Evolutionary conservation across 148 eudicot species (phyloP), one percentile per base, ranked within the genome.

Genomic region (Chenopodium album): DNA sequence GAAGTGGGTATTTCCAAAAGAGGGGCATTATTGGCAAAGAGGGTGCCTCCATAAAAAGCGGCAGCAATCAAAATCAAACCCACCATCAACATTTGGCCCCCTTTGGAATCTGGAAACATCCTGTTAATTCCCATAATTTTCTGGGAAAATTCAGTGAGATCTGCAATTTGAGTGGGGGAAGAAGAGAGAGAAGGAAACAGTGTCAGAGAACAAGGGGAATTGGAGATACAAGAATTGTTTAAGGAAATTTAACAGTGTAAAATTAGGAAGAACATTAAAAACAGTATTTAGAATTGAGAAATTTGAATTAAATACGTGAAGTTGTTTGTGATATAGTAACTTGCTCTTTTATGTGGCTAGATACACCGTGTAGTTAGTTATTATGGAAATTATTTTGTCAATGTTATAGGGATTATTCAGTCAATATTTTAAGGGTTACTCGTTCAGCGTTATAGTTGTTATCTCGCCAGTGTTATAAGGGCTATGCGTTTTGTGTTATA

Each of bases 1-100:
- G 85, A 20, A 59, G 83, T 83, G 54, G 87, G 62, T n/a, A 82
- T 56, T 71, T 82, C 79, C 47, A 85, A 8, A 68, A 84, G 81
- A 64, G 92, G 85, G 26, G 85, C 84, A 82, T 83, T 87, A 79
- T 69, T 82, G 71, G 77, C 76, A 64, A 92, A 95, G 69, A 95
- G 90, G 12, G 94, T 94, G 68, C 98, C 98, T 9, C 90, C 87
- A 83, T 89, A 93, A 76, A 95, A 95, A 0, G 97, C 91, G n/a
- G 87, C 91, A 0, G 89, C 88, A 88, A 93, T 95, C 32, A 95
- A 68, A 69, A 93, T 83, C 31, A 95, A 88, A 71, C 88, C 83
- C 60, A 91, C 69, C 86, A 88, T 68, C 76, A 91, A 75, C 41
- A 88, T 70, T 82, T 91, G 90, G 0, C 94, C 93, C 19, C 85